Conservation (phyloP, 1,139 yeast genomes). For the Hyphopichia burtonii region DNA sequence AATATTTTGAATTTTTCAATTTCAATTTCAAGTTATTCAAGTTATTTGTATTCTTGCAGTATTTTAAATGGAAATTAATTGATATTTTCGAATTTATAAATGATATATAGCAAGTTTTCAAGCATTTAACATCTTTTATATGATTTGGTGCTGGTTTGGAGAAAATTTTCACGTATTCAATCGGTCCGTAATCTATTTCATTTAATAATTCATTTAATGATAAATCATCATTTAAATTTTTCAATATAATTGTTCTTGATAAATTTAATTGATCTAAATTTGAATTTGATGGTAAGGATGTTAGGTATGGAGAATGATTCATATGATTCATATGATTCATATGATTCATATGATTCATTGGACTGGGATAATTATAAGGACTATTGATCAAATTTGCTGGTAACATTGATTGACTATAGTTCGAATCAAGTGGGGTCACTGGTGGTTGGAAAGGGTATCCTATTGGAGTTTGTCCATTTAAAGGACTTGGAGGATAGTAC, state of each 20-base stretch:
- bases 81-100: conserved; percentile 39
- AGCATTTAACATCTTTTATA: conserved; percentile 17
- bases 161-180: conserved; percentile 41
- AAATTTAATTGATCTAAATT: conserved; percentile 33
- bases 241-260: conserved; percentile 39
- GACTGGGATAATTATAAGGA: conserved; percentile 46
- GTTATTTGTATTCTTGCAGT: conserved; percentile 26
- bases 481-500: too few species aligned
- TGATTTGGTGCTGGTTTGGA: conserved; percentile 29
- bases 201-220: conserved; percentile 31
- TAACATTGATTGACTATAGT: conserved; percentile 61
- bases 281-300: conserved; percentile 16
- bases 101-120: conserved; percentile 38
- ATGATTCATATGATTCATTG: conserved; percentile 8
- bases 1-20: conserved; percentile 28
- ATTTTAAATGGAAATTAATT: conserved; percentile 33
- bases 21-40: conserved; percentile 24
- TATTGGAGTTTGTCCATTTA: too few species aligned
- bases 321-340: conserved; percentile 10
- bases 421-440: conserved; percentile 50
- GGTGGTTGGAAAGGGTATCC: conserved; percentile 8
- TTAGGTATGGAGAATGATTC: conserved; percentile 16
- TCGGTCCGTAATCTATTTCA: conserved; percentile 42
- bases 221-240: conserved; percentile 27
- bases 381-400: conserved; percentile 71